Percentiles rank a stretch among this genome's conserved stretches.
These are phyloP conservation scores for Gleditsia sinensis DNA, from an alignment of 306 rosid species.

Conservation along the genomic window DNA sequence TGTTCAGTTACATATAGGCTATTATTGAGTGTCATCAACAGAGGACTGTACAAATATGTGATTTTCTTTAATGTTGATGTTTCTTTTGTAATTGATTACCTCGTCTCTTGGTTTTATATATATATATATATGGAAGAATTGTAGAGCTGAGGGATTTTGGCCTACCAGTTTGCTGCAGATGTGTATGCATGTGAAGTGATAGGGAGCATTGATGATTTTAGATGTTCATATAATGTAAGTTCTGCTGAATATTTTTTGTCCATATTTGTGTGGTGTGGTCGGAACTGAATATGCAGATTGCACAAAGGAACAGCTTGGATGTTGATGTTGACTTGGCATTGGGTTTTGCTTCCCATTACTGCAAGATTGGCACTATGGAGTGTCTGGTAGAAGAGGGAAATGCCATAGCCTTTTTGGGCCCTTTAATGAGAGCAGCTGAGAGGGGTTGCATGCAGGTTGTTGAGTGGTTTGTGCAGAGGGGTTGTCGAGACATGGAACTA, in stretches of 20 bases:
- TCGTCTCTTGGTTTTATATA: not conserved
- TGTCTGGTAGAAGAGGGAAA: conserved; percentile 94
- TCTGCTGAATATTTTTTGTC: conserved; percentile 18
- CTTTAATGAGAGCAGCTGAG: conserved; percentile 94
- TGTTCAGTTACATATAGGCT: conserved; percentile 5
- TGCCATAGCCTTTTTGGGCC: conserved; percentile 84
- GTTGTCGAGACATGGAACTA: conserved; percentile 89
- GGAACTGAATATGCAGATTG: conserved; percentile 60
- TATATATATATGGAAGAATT: conserved; percentile 1
- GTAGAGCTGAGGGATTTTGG: conserved; percentile 18
- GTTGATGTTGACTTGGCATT: conserved; percentile 87
- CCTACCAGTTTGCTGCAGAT: conserved; percentile 11
- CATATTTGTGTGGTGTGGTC: conserved; percentile 31
- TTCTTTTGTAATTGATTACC: conserved; percentile 18
- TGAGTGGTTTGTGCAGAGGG: conserved; percentile 88
- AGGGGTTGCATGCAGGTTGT: conserved; percentile 85
- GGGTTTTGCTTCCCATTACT: conserved; percentile 92
- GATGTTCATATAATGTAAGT: conserved; percentile 17
- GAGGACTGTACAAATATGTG: not conserved
- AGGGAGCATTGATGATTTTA: not conserved
- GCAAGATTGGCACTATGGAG: conserved; percentile 90
- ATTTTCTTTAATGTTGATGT: not conserved
- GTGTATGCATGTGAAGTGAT: conserved; percentile 1
- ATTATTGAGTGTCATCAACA: conserved; percentile 8
- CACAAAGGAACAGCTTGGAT: conserved; percentile 88